Evolutionary conservation across 257 asterid species (phyloP), one percentile per base, ranked within the genome.

Genomic region (Schizonepeta tenuifolia): DNA sequence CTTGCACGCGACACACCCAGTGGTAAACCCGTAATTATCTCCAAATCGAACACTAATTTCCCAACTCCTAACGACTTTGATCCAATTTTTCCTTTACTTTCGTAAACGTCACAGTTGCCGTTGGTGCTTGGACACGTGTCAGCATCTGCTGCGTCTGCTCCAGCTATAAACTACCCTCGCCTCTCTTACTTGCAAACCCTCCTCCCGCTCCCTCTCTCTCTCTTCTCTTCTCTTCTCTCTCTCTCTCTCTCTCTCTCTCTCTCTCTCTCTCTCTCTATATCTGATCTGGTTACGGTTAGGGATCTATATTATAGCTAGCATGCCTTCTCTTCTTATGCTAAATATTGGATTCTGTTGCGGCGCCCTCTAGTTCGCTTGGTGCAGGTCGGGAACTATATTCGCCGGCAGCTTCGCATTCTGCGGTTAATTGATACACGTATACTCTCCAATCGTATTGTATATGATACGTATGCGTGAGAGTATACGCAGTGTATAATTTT

Each of bases 341-440:
- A 26, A 9, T 6, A 54, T 18, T 54, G 56, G 50, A 63, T 49
- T 33, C 63, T 55, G 43, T 86, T 81, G 80, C 86, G 82, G 86
- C 75, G 86, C 83, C 66, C 85, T 86, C 89, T 86, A 78, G 67
- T 82, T 86, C 89, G 91, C 91, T 86, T 86, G 89, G 91, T 86
- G 91, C 91, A 86, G 91, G 88, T 86, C 88, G 91, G 91, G 90
- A 85, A 85, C 86, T 73, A 59, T 31, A 35, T 57, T 82, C 67
- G 79, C 72, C 75, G 75, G 21, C 65, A 71, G 40, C 74, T 63
- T 47, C 72, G 63, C 46, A 6, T 67, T 57, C n/a, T 17, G 28
- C 40, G 71, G 41, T 36, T 40, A 49, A 46, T 59, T 59, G 24
- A 46, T 20, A 38, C 1, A 21, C 24, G 64, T 77, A 51, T 70